phyloP scores from a whole-genome alignment of 1,139 yeast species.

The Scheffersomyces lignicola region DNA sequence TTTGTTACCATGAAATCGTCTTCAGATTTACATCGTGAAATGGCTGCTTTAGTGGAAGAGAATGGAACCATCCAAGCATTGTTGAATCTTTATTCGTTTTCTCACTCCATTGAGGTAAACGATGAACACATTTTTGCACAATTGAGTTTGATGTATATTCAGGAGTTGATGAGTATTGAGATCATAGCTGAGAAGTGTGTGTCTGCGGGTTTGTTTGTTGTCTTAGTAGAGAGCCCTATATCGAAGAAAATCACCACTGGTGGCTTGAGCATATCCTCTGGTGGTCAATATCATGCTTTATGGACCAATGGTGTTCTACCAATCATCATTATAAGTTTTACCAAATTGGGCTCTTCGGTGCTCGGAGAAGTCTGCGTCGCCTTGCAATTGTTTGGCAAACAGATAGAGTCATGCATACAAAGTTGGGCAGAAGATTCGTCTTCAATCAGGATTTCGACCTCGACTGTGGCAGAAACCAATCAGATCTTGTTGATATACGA shows the following conservation, averaged over 20 bases:
- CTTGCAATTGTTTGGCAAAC: constrained; percentile 62
- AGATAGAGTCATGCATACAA: constrained; percentile 60
- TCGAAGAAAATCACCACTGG: constrained; percentile 70
- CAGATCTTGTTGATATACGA: constrained; percentile 71
- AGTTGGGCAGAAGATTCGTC: constrained; percentile 69
- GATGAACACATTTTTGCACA: constrained; percentile 75
- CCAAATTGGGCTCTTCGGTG: constrained; percentile 62
- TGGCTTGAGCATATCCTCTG: constrained; percentile 47
- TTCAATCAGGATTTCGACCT: constrained; percentile 56
- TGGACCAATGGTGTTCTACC: constrained; percentile 87
- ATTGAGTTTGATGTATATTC: constrained; percentile 64
- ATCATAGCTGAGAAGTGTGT: constrained; percentile 68
- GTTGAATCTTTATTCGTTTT: constrained; percentile 64
- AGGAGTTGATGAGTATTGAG: constrained; percentile 65
- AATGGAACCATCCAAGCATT: constrained; percentile 64
- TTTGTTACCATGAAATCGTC: constrained; percentile 56
- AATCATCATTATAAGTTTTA: constrained; percentile 57
- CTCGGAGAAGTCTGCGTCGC: constrained; percentile 68
- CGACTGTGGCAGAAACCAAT: constrained; percentile 74
- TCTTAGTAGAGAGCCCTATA: constrained; percentile 72
- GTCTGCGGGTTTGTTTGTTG: constrained; percentile 64
- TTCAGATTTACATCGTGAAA: constrained; percentile 45
- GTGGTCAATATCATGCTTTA: constrained; percentile 62
- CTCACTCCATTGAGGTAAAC: constrained; percentile 61
- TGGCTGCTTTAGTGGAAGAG: constrained; percentile 56